Evolutionary conservation across 805 yeast genomes (phyloP), one percentile per base, ranked within the genome.

Genomic region (Yamadazyma endophytica): DNA sequence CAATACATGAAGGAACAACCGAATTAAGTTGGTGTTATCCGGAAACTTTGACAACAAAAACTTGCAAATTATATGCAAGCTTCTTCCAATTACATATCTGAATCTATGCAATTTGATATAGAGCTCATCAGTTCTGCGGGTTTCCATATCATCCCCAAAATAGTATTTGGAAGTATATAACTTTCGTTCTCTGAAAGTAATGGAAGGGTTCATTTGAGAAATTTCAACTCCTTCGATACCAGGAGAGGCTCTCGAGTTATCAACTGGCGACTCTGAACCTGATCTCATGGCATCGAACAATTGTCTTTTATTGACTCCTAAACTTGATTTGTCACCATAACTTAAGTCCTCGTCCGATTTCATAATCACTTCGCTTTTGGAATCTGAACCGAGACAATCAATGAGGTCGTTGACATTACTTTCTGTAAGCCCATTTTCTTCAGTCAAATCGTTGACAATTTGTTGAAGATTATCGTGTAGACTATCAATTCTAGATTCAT

Each of bases 11-110:
- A 87, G 56, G 20, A 81, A 66, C 27, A 77, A 73, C 39, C 76
- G 76, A 49, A 79, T 71, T 5, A 82, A 50, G 9, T 74, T 72
- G 6, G 82, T 73, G 38, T 85, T 81, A 37, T 84, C 87, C 24
- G 73, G 77, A 26, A 70, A 70, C 29, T 73, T 57, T 1, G 62
- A 52, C 5, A 56, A 45, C 35, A 87, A 54, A 40, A 68, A 71
- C 6, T 55, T 46, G 33, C 67, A 72, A 4, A 84, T 52, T 4
- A 63, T 61, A 47, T 84, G 95, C 33, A 89, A 68, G 25, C 75
- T 64, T 36, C 66, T 60, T 0, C 90, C 92, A 24, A 87, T 65
- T 18, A 61, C 49, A 15, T 73, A 66, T 30, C 94, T 70, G 6
- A 76, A 52, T 8, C 69, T 64, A 47, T 89, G 95, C 4, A 89